Base-by-base conservation (phyloP, 1,284 basidiomycete species). In the Ustilago trichophora region DNA sequence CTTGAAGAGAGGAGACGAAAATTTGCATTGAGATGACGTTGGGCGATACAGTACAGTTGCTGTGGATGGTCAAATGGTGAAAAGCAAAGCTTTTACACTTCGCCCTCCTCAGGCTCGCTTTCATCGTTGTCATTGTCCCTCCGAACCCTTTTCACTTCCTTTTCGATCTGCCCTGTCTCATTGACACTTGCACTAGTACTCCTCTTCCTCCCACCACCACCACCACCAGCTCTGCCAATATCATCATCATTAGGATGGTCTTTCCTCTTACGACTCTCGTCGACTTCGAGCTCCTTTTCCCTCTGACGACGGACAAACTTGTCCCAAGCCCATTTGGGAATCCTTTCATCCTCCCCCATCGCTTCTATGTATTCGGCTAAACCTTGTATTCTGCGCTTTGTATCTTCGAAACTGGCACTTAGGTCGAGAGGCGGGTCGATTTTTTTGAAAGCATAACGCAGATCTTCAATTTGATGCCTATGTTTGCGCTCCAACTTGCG, bases 401-500 rank as follows among this genome's bases (percentile, higher is more conserved):
- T 35, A 10, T 29, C 41, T 4, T 73, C 63, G 42, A 52, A 75
- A 3, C 40, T 6, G 9, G 66, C 60, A n/a, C 68, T 53, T 7
- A 74, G 31, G 19, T 74, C 69, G 12, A 76, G 51, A 11, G 90
- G 86, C 29, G 93, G 89, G 1, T 90, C 83, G 5, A 95, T 84
- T 77, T 95, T 94, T 83, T 92, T 93, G 65, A 98, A 85, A 0
- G 93, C 96, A 82, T 98, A 97, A 4, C 96, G 90, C 29, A 98
- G 85, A 77, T 98, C 96, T 79, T 99, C 95, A 75, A 96, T 92
- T 52, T 91, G 83, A 80, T 96, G 91, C 19, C 95, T 87, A 60
- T 90, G 87, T 73, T 87, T 89, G 40, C 93, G 86, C 82, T 98
- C 96, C 0, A 88, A 84, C 21, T 90, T 82, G 91, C 93, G 22